Evolutionary conservation across 768 basidiomycete species (phyloP).

Genomic region (Lactarius quietus): DNA sequence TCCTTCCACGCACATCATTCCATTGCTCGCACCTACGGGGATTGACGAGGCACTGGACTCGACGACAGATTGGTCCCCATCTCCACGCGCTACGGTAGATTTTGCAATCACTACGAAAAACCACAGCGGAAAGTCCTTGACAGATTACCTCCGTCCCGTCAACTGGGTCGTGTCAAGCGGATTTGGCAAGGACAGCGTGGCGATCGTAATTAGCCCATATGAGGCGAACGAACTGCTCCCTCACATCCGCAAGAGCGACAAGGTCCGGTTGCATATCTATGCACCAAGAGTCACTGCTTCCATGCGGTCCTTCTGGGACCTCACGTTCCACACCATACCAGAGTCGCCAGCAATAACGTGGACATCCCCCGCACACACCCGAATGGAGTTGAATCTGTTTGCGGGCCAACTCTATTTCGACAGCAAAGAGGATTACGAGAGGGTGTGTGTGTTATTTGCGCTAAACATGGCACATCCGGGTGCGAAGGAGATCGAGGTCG

Average conservation of each 20-base stretch:
- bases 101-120: neutral
- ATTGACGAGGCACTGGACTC: neutral
- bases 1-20: neutral
- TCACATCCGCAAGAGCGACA: constrained; percentile 4
- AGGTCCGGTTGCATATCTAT: constrained; percentile 12
- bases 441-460: constrained; percentile 7
- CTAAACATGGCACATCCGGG: constrained; percentile 1
- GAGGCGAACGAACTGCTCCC: constrained; percentile 17
- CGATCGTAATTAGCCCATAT: constrained; percentile 10
- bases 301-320: constrained; percentile 13
- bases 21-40: neutral
- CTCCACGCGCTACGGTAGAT: constrained; percentile 7
- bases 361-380: neutral
- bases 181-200: neutral
- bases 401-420: constrained; percentile 19
- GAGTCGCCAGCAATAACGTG: neutral
- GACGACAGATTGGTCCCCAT: constrained; percentile 1
- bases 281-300: constrained; percentile 5
- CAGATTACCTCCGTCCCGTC: constrained; percentile 14
- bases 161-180: constrained; percentile 16
- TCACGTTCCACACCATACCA: constrained; percentile 12
- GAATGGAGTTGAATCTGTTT: constrained; percentile 10
- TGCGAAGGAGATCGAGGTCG: neutral
- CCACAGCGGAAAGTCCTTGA: neutral
- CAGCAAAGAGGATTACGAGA: neutral